Percentiles rank a stretch among this genome's conserved stretches.
These are phyloP conservation scores for Astrothelium subdiscretum DNA, from an alignment of 495 filamentous ascomycete species.

Conservation along the genomic window DNA sequence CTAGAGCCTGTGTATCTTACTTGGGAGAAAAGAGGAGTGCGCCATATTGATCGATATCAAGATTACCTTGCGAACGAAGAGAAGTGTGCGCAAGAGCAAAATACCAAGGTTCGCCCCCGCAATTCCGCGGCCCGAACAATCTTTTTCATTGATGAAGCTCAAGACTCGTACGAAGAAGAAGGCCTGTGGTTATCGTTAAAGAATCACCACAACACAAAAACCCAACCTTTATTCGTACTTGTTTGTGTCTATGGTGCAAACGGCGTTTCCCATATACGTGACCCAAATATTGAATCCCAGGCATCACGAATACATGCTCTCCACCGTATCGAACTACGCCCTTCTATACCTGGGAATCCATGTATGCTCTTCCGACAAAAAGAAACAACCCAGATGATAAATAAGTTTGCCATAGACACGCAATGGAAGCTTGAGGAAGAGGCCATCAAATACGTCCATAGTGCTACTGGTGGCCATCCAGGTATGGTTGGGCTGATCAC, in stretches of 20 bases:
- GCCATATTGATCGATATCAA: neutral
- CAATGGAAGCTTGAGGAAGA: neutral
- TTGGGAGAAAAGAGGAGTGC: neutral
- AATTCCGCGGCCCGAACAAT: constrained; percentile 2
- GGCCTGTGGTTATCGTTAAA: neutral
- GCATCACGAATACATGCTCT: neutral
- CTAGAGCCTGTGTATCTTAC: constrained; percentile 3
- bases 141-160: constrained; percentile 7
- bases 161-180: constrained; percentile 6
- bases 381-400: neutral
- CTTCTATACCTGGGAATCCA: neutral
- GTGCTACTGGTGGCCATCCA: constrained; percentile 7
- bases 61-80: neutral
- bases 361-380: neutral
- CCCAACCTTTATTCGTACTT: neutral
- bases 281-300: neutral
- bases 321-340: neutral
- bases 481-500: constrained; percentile 5
- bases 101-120: constrained; percentile 1
- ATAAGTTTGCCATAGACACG: neutral
- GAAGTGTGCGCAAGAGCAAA: neutral
- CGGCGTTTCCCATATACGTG: neutral
- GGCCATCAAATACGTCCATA: neutral
- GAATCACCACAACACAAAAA: neutral
- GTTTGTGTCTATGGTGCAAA: neutral